Evolutionary conservation across 345 rosid species (phyloP), one percentile per base, ranked within the genome.

Genomic region (Fremontodendron californicum): DNA sequence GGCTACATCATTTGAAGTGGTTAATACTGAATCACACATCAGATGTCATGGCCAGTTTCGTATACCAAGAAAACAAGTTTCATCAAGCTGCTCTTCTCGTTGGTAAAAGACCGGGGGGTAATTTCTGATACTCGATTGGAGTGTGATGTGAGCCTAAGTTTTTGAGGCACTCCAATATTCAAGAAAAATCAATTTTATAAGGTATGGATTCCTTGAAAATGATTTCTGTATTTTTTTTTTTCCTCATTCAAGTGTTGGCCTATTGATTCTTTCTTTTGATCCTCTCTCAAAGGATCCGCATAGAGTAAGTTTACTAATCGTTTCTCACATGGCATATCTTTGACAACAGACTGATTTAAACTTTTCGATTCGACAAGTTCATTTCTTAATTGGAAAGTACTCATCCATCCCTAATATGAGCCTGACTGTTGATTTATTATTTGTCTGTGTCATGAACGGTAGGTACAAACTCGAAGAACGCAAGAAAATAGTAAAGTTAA

Each of bases 81-180:
- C 46, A 19, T 49, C 43, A 78, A 72, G 62, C 62, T 57, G 74
- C 33, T 68, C 29, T 72, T 42, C 65, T 27, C 43, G 13, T 70
- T 8, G 27, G 31, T 25, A 65, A 71, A 62, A 51, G 40, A 9
- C 70, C 39, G 43, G 49, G 40, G 70, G 42, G 69, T 51, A 57
- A 63, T 75, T 73, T 46, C 62, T 45, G 51, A 52, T 74, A 18
- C 83, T 71, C 45, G 33, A 46, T 57, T 80, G 78, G 18, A 75
- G 65, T 66, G 78, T 51, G 19, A 37, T 71, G 71, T 55, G 77
- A 76, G 85, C 91, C 89, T 75, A 80, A 84, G 69, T 80, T 84
- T 86, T 86, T 80, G 84, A 66, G 89, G 91, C 83, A 42, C 64
- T 72, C 76, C 60, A 80, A 52, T 81, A n/a, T 76, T 69, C 51